Base-by-base conservation (phyloP, 176 grass and related monocot species). In the Hyparrhenia diplandra region DNA sequence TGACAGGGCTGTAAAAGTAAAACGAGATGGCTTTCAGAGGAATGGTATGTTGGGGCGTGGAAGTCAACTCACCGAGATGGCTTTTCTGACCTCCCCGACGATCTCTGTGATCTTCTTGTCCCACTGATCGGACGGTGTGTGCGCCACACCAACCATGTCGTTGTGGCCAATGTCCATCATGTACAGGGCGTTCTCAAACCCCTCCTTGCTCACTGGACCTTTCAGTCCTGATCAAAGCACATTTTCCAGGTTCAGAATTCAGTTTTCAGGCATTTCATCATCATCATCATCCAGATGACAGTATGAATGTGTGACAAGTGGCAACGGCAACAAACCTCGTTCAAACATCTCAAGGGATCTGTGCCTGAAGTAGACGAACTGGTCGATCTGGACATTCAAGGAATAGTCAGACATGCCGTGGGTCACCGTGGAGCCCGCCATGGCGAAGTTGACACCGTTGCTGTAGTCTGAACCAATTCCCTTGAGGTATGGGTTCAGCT, bases 121-220 rank as follows among this genome's bases (percentile, higher is more conserved):
- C 74, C 92, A 88, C 29, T 88, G 20, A 41, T 85, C 79, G 7
- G 71, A 84, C 18, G 85, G 75, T 8, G 39, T 67, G 67, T 86
- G 83, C 34, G 75, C 73, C 42, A 90, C 82, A 29, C 36, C 84
- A 9, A 54, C 71, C 27, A 94, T 60, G 83, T 94, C 94, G 13
- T 94, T 97, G 80, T 97, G 89, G 57, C 94, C 91, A 11, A 97
- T 94, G 75, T 97, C 94, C 68, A 94, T 90, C 82, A 69, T 88
- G 84, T 97, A 97, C 27, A 97, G 73, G 3, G 91, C 94, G 4
- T 84, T 88, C 35, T 88, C 67, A 62, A 94, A 97, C 13, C 80
- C 89, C 32, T 90, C 80, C 80, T 90, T 86, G 74, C n/a, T 71
- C 25, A 86, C 80, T 16, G 86, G 85, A 5, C 85, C 94, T 43